Conservation (phyloP, 352 stramenopile species). For the Phytophthora sp. region DNA sequence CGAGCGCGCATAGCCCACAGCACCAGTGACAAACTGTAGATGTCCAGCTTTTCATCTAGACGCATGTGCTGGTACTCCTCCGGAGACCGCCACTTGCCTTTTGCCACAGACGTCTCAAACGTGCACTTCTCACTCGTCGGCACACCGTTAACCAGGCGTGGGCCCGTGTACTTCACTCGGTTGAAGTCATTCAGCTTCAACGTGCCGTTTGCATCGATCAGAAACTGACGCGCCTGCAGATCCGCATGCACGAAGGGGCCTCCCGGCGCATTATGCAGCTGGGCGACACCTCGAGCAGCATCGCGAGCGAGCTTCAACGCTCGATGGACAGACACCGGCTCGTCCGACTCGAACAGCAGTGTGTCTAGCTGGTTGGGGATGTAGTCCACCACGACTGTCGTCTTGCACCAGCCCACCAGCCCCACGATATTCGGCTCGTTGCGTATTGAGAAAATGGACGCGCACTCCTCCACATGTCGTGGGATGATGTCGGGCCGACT, state of each 20-base stretch:
- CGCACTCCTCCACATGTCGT: conserved; percentile 75
- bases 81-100: conserved; percentile 81
- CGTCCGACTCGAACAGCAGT: conserved; percentile 57
- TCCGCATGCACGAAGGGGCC: conserved; percentile 83
- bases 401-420: conserved; percentile 79
- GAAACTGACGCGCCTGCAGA: conserved; percentile 81
- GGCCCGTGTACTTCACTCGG: conserved; percentile 73
- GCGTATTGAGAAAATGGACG: conserved; percentile 70
- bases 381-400: conserved; percentile 79
- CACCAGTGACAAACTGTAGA: conserved; percentile 77
- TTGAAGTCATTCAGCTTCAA: conserved; percentile 87
- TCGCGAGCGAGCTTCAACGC: conserved; percentile 58
- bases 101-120: conserved; percentile 66
- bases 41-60: conserved; percentile 67
- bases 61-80: conserved; percentile 63
- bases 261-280: conserved; percentile 67
- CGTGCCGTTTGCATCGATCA: conserved; percentile 60
- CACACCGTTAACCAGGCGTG: conserved; percentile 37
- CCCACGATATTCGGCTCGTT: conserved; percentile 74
- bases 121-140: conserved; percentile 55
- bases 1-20: conserved; percentile 65
- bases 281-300: conserved; percentile 61
- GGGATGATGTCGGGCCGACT: conserved; percentile 67
- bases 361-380: conserved; percentile 67
- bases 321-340: conserved; percentile 49